These are phyloP conservation scores for Sclerotinia sclerotiorum DNA, from an alignment of 2,329 filamentous ascomycete species.

Conservation along the genomic window DNA sequence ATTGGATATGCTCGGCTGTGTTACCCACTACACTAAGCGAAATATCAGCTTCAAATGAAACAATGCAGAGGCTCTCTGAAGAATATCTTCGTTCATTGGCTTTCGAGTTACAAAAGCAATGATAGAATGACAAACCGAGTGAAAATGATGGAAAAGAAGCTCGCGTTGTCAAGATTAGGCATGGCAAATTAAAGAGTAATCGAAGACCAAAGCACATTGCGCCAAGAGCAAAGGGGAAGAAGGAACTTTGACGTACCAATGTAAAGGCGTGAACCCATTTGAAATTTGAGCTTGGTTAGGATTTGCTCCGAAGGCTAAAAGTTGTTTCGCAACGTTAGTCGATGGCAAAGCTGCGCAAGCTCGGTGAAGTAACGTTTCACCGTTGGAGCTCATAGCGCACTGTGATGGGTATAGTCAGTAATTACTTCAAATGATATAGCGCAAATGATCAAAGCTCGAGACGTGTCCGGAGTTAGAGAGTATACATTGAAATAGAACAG, in stretches of 20 bases:
- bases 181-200: not conserved
- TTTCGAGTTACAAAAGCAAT: not conserved
- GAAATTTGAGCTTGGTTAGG: conserved; percentile 12
- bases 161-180: not conserved
- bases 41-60: not conserved
- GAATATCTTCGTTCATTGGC: not conserved
- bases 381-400: not conserved
- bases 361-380: conserved; percentile 9
- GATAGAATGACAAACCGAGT: not conserved
- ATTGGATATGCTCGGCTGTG: not conserved
- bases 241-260: not conserved
- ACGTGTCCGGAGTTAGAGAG: not conserved
- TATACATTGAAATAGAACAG: not conserved
- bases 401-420: not conserved
- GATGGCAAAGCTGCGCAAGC: not conserved
- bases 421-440: not conserved
- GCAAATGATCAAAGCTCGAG: not conserved
- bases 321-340: not conserved
- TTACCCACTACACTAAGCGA: not conserved
- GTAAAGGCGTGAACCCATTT: not conserved
- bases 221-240: not conserved
- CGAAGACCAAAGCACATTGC: not conserved
- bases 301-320: conserved; percentile 1
- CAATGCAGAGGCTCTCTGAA: not conserved
- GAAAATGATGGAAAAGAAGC: not conserved